Evolutionary conservation across 306 rosid species (phyloP).

Genomic region (Gillenia trifoliata): DNA sequence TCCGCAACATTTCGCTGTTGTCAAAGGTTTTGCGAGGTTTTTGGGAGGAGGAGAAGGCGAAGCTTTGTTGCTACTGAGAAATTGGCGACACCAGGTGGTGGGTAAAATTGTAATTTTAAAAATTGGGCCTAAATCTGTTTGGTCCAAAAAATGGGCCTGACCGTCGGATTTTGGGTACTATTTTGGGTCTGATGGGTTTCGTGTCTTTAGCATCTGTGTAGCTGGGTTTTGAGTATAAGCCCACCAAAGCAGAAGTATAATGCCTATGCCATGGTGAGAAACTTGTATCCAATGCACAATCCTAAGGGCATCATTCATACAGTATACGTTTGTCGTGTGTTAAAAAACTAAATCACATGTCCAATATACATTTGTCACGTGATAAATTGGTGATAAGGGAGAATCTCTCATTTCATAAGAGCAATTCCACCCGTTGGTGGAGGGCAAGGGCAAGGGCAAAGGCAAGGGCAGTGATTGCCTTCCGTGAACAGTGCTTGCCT

Average conservation of each 20-base stretch:
- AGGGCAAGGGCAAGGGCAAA: too few species aligned
- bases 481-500: too few species aligned
- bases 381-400: too few species aligned
- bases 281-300: not conserved
- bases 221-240: not conserved
- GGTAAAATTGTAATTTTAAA: not conserved
- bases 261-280: not conserved
- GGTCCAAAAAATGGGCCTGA: not conserved
- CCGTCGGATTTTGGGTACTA: not conserved
- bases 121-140: not conserved
- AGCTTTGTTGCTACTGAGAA: not conserved
- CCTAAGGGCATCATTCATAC: not conserved
- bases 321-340: too few species aligned
- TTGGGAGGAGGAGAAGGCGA: not conserved
- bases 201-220: not conserved
- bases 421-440: too few species aligned
- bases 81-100: not conserved
- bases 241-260: not conserved
- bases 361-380: too few species aligned
- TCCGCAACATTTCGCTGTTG: conserved; percentile 47
- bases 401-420: too few species aligned
- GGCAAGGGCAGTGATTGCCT: too few species aligned
- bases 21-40: conserved; percentile 33
- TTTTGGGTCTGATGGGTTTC: not conserved
- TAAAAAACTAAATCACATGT: too few species aligned